Percentiles rank a stretch among this genome's conserved stretches.
Evolutionary conservation across 2,329 filamentous ascomycete genomes (phyloP).

Genomic region (Byssothecium circinans): DNA sequence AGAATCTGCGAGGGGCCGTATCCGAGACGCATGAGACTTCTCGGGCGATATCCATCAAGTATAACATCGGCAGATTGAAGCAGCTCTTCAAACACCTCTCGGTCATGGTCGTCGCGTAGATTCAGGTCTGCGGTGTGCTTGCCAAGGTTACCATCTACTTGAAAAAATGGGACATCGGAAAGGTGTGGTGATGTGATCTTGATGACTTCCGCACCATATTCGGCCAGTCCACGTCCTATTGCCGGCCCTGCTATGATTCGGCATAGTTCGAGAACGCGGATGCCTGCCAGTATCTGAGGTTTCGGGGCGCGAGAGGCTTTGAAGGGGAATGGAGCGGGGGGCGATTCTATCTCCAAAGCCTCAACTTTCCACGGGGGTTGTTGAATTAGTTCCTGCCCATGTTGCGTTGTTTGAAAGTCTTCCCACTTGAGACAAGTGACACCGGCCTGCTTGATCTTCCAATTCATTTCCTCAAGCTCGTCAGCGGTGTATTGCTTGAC

Average conservation of each 20-base stretch:
- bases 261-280: slow-evolving; percentile 74
- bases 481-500: slow-evolving; percentile 44
- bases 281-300: slow-evolving; percentile 54
- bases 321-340: slow-evolving; percentile 51
- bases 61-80: slow-evolving; percentile 66
- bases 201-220: slow-evolving; percentile 73
- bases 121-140: slow-evolving; percentile 68
- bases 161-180: slow-evolving; percentile 72
- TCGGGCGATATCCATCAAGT: slow-evolving; percentile 70
- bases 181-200: slow-evolving; percentile 69
- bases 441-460: slow-evolving; percentile 46
- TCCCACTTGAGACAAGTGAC: slow-evolving; percentile 47
- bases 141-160: slow-evolving; percentile 71
- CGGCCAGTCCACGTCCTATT: slow-evolving; percentile 70
- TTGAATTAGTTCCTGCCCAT: slow-evolving; percentile 45
- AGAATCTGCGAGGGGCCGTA: slow-evolving; percentile 62
- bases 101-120: slow-evolving; percentile 58
- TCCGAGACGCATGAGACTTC: slow-evolving; percentile 64
- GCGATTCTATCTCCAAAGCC: slow-evolving; percentile 54
- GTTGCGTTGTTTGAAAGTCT: slow-evolving; percentile 43
- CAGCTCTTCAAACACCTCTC: slow-evolving; percentile 60
- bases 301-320: slow-evolving; percentile 44
- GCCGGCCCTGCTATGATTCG: slow-evolving; percentile 76
- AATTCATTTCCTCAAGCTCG: slow-evolving; percentile 48
- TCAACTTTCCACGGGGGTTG: slow-evolving; percentile 54